Evolutionary conservation across 2,329 filamentous ascomycete species (phyloP).

Genomic region (Cladosporium oxysporum): DNA sequence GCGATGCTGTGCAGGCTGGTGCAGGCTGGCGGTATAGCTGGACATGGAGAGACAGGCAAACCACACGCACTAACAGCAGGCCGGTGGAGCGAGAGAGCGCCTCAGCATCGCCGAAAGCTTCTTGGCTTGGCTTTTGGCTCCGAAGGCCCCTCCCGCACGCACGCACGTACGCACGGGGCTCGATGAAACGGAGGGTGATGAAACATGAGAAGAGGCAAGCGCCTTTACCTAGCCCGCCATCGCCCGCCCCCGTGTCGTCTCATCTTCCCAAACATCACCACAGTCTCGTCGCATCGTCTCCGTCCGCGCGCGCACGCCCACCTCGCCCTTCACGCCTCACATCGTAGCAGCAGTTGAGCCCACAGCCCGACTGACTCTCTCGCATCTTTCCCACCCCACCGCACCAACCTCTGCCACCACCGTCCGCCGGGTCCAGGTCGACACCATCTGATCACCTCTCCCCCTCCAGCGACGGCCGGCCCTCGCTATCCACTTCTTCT

Average conservation of each 20-base stretch:
- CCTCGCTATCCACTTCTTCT: constrained; percentile 20
- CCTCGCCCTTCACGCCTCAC: not conserved
- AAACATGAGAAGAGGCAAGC: not conserved
- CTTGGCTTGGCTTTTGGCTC: not conserved
- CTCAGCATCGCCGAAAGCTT: not conserved
- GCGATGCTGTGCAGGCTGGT: not conserved
- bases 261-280: constrained; percentile 10
- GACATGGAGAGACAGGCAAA: not conserved
- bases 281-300: not conserved
- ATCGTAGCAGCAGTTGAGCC: not conserved
- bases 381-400: constrained; percentile 6
- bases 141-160: not conserved
- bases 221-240: constrained; percentile 3
- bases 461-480: constrained; percentile 20
- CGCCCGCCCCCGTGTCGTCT: constrained; percentile 4
- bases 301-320: not conserved
- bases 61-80: too few relatives aligned
- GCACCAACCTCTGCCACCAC: constrained; percentile 13
- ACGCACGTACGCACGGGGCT: not conserved
- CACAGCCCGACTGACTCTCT: constrained; percentile 1
- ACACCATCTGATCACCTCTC: not conserved
- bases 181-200: not conserved
- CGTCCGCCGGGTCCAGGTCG: constrained; percentile 10
- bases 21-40: constrained; percentile 1
- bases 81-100: not conserved